Conservation (phyloP, 1,139 yeast species). For the Yamadazyma blattariae region DNA sequence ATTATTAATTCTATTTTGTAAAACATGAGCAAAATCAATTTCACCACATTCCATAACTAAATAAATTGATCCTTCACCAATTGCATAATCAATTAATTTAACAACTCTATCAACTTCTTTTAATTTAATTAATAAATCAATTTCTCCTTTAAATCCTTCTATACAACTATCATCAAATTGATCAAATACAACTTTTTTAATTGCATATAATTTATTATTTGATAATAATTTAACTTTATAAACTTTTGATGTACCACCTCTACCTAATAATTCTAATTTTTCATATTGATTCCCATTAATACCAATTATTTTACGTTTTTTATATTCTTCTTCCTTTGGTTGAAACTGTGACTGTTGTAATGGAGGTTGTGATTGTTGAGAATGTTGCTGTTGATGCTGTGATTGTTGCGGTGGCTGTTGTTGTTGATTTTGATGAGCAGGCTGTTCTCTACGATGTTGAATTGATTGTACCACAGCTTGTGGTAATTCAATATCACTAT, state of each 20-base stretch:
- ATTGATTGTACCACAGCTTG: slow-evolving; percentile 15
- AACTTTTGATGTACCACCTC: slow-evolving; percentile 93
- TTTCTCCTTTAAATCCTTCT: slow-evolving; percentile 85
- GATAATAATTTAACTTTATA: slow-evolving; percentile 65
- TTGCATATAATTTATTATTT: slow-evolving; percentile 63
- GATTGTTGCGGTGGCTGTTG: too few species aligned
- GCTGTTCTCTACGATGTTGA: slow-evolving; percentile 10
- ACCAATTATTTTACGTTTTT: slow-evolving; percentile 29
- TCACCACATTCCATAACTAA: slow-evolving; percentile 97
- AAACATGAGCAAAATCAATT: slow-evolving; percentile 80
- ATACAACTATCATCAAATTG: slow-evolving; percentile 76
- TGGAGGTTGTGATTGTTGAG: too few species aligned
- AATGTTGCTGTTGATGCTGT: slow-evolving; percentile 6
- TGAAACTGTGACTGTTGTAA: too few species aligned
- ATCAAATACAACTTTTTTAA: slow-evolving; percentile 79
- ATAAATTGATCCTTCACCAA: slow-evolving; percentile 60
- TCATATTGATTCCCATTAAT: slow-evolving; percentile 67
- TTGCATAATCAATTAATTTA: slow-evolving; percentile 67
- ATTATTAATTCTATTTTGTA: slow-evolving; percentile 51
- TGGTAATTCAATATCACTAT: slow-evolving; percentile 7
- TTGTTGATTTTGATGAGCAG: not conserved
- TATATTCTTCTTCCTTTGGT: slow-evolving; percentile 4
- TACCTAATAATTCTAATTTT: slow-evolving; percentile 74
- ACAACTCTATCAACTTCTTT: slow-evolving; percentile 73
- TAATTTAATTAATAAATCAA: slow-evolving; percentile 64